Evolutionary conservation across 164 flowering plant species (phyloP).

Genomic region (Tinospora cordifolia): DNA sequence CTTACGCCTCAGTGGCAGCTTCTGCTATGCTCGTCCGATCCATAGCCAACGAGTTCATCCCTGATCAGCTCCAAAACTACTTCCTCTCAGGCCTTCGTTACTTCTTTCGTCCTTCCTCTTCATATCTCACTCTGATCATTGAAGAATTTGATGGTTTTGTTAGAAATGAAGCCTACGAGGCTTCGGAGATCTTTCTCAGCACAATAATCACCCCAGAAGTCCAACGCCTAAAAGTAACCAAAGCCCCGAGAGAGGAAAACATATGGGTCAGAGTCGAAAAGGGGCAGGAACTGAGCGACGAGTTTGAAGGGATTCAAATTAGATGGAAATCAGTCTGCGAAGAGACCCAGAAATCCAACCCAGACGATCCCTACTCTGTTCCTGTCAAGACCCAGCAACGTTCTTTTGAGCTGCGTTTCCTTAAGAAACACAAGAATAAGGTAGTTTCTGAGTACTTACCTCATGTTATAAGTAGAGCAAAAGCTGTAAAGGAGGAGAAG

Average conservation of each 20-base stretch:
- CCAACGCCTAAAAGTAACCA: conserved; percentile 2
- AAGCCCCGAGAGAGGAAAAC: conserved; percentile 9
- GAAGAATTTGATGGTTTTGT: conserved; percentile 21
- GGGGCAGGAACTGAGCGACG: conserved; percentile 15
- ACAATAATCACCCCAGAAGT: conserved; percentile 12
- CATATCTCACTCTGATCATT: conserved; percentile 28
- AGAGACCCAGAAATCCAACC: neutral
- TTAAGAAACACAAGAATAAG: conserved; percentile 30
- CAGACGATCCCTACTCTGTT: neutral
- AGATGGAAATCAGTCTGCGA: conserved; percentile 13
- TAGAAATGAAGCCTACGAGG: conserved; percentile 18
- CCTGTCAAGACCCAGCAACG: conserved; percentile 6
- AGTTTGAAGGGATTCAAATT: conserved; percentile 15
- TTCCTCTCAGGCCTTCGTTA: conserved; percentile 19
- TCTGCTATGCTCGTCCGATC: conserved; percentile 37
- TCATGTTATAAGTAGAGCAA: conserved; percentile 18
- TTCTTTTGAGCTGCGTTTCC: conserved; percentile 34
- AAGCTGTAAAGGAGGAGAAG: conserved; percentile 17
- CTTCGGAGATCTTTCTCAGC: conserved; percentile 21
- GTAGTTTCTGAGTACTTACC: conserved; percentile 32
- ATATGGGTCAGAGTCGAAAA: conserved; percentile 12
- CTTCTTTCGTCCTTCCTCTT: conserved; percentile 24
- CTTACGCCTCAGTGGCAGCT: conserved; percentile 42
- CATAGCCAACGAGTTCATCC: conserved; percentile 35
- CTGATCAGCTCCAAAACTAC: conserved; percentile 25